Evolutionary conservation across 2,329 filamentous ascomycete species (phyloP).

Genomic region (Stromatinia cepivora): DNA sequence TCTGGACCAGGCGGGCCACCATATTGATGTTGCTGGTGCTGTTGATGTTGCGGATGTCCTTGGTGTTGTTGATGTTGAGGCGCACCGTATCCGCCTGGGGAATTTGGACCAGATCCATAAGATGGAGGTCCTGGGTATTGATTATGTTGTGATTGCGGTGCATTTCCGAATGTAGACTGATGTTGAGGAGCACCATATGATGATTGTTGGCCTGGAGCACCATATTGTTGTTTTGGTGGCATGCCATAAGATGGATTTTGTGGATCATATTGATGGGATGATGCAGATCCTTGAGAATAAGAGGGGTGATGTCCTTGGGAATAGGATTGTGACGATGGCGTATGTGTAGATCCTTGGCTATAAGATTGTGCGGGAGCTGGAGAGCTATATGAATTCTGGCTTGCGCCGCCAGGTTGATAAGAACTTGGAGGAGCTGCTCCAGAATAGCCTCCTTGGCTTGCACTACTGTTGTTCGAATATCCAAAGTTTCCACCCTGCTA

Average conservation of each 20-base stretch:
- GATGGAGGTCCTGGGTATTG: constrained; percentile 29
- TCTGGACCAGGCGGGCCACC: constrained; percentile 10
- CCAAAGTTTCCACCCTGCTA: constrained; percentile 57
- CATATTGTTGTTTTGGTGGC: constrained; percentile 23
- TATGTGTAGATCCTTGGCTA: constrained; percentile 3
- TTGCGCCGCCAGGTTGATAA: constrained; percentile 50
- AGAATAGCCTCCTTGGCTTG: constrained; percentile 54
- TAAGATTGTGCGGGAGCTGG: constrained; percentile 24
- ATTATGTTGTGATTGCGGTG: constrained; percentile 26
- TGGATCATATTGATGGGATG: constrained; percentile 23
- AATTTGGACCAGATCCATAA: constrained; percentile 22
- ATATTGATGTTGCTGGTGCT: constrained; percentile 18
- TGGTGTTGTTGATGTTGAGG: constrained; percentile 13
- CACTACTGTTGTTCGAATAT: constrained; percentile 54
- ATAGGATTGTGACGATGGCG: constrained; percentile 25
- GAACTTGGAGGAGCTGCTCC: constrained; percentile 63
- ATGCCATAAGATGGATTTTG: constrained; percentile 16
- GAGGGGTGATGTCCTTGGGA: constrained; percentile 18
- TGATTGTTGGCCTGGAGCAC: constrained; percentile 28
- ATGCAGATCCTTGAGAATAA: constrained; percentile 15
- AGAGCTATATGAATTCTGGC: constrained; percentile 29
- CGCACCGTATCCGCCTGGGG: constrained; percentile 25
- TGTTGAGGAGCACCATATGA: constrained; percentile 36
- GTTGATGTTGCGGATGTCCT: neutral
- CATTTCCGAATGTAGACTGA: constrained; percentile 31